phyloP scores from a whole-genome alignment of 768 basidiomycete species.

The Russula vinacea region DNA sequence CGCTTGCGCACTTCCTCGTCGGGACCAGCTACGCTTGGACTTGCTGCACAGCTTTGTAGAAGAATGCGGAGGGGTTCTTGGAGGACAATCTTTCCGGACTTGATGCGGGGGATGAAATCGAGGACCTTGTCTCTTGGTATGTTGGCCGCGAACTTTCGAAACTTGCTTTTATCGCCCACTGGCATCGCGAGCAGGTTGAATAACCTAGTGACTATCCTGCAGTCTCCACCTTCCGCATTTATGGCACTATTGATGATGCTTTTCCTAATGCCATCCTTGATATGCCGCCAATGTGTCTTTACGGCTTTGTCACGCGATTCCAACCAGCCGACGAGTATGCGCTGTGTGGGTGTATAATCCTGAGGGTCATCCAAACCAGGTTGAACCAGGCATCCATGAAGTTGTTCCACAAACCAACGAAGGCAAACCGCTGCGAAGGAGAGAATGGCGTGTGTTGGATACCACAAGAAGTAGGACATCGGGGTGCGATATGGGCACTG shows the following conservation, averaged over 20 bases:
- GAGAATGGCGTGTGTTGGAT: neutral
- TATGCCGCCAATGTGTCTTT: neutral
- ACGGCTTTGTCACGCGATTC: neutral
- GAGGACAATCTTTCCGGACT: neutral
- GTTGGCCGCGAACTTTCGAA: neutral
- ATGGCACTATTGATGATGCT: neutral
- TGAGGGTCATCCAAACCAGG: conserved; percentile 32
- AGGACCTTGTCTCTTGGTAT: neutral
- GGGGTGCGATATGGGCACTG: neutral
- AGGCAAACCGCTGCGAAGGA: neutral
- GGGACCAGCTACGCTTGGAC: neutral
- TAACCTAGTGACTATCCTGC: neutral
- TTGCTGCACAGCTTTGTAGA: neutral
- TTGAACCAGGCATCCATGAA: neutral
- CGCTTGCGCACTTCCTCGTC: neutral
- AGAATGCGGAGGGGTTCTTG: neutral
- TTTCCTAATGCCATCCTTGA: neutral
- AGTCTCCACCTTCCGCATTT: neutral
- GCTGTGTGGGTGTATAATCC: too few relatives aligned
- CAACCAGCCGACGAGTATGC: too few relatives aligned
- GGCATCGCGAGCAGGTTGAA: neutral
- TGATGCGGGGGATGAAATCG: neutral
- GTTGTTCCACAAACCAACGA: neutral
- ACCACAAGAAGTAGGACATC: neutral
- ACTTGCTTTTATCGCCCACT: neutral